These are phyloP conservation scores for Candida easanensis DNA, from an alignment of 805 yeast genomes.

Conservation along the genomic window DNA sequence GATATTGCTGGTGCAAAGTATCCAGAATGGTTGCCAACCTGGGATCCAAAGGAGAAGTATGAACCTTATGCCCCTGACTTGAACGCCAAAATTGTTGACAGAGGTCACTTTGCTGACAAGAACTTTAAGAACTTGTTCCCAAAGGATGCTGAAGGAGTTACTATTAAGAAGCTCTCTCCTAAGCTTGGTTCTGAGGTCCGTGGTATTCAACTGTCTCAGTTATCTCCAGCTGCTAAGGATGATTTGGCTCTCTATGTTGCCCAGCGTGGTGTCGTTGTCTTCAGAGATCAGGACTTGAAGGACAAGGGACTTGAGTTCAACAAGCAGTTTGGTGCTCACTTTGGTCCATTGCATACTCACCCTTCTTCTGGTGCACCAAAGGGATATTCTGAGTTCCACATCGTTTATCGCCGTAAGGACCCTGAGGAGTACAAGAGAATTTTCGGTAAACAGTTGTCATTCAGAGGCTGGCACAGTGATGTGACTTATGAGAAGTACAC, in stretches of 20 bases:
- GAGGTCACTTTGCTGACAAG: slow-evolving; percentile 61
- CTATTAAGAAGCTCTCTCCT: slow-evolving; percentile 51
- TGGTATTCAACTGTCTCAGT: slow-evolving; percentile 56
- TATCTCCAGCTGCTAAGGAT: slow-evolving; percentile 55
- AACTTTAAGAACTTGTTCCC: slow-evolving; percentile 50
- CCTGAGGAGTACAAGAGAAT: slow-evolving; percentile 31
- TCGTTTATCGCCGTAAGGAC: slow-evolving; percentile 51
- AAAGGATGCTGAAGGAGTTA: slow-evolving; percentile 15
- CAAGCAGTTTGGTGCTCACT: slow-evolving; percentile 55
- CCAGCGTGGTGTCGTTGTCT: slow-evolving; percentile 65
- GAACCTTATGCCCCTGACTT: slow-evolving; percentile 48
- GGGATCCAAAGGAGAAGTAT: slow-evolving; percentile 57
- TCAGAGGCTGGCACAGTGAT: slow-evolving; percentile 64
- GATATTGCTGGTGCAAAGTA: slow-evolving; percentile 34
- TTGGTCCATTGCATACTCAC: slow-evolving; percentile 71
- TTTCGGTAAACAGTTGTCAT: slow-evolving; percentile 23
- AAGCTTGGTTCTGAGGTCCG: slow-evolving; percentile 64
- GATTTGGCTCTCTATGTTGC: slow-evolving; percentile 70
- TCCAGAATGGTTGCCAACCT: slow-evolving; percentile 64
- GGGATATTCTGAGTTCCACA: slow-evolving; percentile 56
- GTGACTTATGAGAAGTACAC: slow-evolving; percentile 73
- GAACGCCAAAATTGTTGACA: slow-evolving; percentile 46
- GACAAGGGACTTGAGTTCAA: slow-evolving; percentile 47
- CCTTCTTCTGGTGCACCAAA: slow-evolving; percentile 75
- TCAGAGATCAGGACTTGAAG: slow-evolving; percentile 65